Evolutionary conservation across 148 eudicot genomes (phyloP).

Genomic region (Fallopia convolvulus): DNA sequence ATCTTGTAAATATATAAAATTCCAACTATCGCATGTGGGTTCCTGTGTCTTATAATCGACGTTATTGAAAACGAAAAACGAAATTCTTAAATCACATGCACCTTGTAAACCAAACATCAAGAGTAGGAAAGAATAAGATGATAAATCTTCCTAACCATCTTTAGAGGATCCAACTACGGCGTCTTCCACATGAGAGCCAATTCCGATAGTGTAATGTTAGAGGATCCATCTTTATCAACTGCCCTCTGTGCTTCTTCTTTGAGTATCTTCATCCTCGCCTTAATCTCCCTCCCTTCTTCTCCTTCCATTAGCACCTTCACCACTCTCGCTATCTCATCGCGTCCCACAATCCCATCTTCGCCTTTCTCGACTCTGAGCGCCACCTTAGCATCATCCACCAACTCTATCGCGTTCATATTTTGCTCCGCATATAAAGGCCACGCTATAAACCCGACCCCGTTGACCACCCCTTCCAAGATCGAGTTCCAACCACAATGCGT

Average conservation of each 20-base stretch:
- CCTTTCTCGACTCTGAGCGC: not conserved
- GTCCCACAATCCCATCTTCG: not conserved
- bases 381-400: slow-evolving; percentile 9
- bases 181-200: not conserved
- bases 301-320: slow-evolving; percentile 12
- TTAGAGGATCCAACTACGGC: not conserved
- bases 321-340: slow-evolving; percentile 1
- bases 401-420: slow-evolving; percentile 2
- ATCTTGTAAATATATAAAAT: too few relatives aligned
- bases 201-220: not conserved
- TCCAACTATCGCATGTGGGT: too few relatives aligned
- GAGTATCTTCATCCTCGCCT: slow-evolving; percentile 4
- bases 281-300: slow-evolving; percentile 6
- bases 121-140: too few relatives aligned
- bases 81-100: too few relatives aligned
- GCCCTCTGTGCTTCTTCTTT: slow-evolving; percentile 4
- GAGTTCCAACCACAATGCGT: slow-evolving; percentile 14
- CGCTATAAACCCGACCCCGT: slow-evolving; percentile 9
- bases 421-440: slow-evolving; percentile 19
- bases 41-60: too few relatives aligned
- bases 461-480: slow-evolving; percentile 1
- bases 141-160: too few relatives aligned
- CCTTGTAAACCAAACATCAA: too few relatives aligned
- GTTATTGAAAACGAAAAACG: too few relatives aligned
- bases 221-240: not conserved